phyloP scores from a whole-genome alignment of 495 filamentous ascomycete species.

The Pyrenopolyporus hunteri region DNA sequence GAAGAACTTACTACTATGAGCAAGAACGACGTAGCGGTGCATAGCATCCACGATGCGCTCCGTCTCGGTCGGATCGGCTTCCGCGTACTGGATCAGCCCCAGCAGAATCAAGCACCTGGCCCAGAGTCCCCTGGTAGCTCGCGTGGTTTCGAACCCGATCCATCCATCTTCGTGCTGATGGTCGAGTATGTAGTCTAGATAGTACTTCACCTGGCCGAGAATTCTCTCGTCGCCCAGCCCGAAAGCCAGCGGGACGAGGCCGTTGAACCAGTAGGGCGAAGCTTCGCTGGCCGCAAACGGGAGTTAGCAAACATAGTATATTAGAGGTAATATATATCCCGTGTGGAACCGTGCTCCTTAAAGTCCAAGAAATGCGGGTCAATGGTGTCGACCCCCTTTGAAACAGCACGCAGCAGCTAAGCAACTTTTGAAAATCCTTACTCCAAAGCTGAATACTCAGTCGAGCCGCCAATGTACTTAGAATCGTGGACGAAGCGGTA shows the following conservation, averaged over 20 bases:
- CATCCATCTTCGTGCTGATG: constrained; percentile 64
- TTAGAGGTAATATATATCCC: background rate
- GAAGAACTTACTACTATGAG: constrained; percentile 54
- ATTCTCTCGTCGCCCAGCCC: constrained; percentile 58
- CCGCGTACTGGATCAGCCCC: constrained; percentile 50
- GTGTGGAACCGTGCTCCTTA: background rate
- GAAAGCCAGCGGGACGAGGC: constrained; percentile 68
- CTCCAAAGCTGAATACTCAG: constrained; percentile 64
- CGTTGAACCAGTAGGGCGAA: constrained; percentile 72
- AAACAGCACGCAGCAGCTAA: too few relatives aligned
- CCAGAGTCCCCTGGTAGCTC: constrained; percentile 58
- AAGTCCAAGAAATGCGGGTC: too few relatives aligned
- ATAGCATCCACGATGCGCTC: constrained; percentile 46
- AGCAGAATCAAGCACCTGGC: constrained; percentile 56
- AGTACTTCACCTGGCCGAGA: constrained; percentile 58
- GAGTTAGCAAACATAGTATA: too few relatives aligned
- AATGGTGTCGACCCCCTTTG: too few relatives aligned
- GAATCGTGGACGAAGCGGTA: constrained; percentile 63
- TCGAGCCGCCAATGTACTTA: constrained; percentile 52
- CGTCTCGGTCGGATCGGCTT: constrained; percentile 51
- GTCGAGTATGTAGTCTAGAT: constrained; percentile 57
- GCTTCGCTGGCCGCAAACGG: constrained; percentile 49
- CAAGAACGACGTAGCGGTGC: constrained; percentile 46
- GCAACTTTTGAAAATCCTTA: background rate
- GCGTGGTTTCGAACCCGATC: constrained; percentile 62